These are phyloP conservation scores for Geopyxis carbonaria DNA, from an alignment of 495 filamentous ascomycete species.

Conservation along the genomic window DNA sequence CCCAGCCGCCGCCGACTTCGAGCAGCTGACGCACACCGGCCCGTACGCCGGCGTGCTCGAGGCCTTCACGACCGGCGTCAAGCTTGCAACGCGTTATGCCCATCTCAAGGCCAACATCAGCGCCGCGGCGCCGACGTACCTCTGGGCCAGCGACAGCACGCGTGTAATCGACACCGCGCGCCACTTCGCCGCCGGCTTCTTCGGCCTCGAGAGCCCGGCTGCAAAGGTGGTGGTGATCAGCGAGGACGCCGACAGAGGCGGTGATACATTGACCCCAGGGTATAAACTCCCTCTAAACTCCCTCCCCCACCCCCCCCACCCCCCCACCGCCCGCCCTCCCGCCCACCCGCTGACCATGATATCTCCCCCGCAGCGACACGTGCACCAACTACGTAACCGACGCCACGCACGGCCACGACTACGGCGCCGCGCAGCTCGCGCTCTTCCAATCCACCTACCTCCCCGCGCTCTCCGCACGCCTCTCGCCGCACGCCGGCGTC, in stretches of 20 bases:
- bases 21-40: conserved; percentile 41
- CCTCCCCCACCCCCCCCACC: background rate
- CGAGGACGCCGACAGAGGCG: conserved; percentile 33
- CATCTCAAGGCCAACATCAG: conserved; percentile 26
- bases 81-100: conserved; percentile 37
- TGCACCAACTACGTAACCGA: conserved; percentile 38
- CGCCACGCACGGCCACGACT: conserved; percentile 32
- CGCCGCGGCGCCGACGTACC: conserved; percentile 22
- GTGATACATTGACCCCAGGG: conserved; percentile 42
- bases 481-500: conserved; percentile 27
- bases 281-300: too few relatives aligned
- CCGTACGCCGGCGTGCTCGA: conserved; percentile 39
- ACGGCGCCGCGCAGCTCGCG: conserved; percentile 32
- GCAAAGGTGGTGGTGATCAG: conserved; percentile 36
- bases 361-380: conserved; percentile 29
- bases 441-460: conserved; percentile 36
- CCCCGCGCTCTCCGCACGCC: conserved; percentile 30
- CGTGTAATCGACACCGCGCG: conserved; percentile 42
- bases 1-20: conserved; percentile 27
- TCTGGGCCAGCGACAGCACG: conserved; percentile 41
- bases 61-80: conserved; percentile 41
- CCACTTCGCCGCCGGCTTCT: conserved; percentile 40
- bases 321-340: background rate
- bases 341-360: too few relatives aligned
- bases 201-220: conserved; percentile 31